phyloP scores from a whole-genome alignment of 805 yeast genomes.

The Nakazawaea anatomiae region DNA sequence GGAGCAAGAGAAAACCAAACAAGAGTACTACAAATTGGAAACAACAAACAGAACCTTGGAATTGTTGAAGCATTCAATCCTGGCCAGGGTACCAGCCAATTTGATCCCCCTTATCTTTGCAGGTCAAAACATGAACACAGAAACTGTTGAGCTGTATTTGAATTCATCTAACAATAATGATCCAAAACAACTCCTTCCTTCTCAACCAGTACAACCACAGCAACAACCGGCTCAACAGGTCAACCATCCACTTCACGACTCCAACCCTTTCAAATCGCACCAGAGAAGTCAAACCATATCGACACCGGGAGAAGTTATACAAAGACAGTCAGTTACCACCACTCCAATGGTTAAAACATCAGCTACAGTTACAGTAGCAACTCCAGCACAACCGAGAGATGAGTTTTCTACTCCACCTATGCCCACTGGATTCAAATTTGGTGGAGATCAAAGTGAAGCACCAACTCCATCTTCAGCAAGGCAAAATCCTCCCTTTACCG shows the following conservation, averaged over 20 bases:
- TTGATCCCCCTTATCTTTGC: constrained; percentile 57
- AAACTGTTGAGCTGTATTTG: constrained; percentile 13
- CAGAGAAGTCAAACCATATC: constrained; percentile 13
- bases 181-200: constrained; percentile 11
- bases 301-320: constrained; percentile 11
- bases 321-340: neutral
- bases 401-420: constrained; percentile 24
- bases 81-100: constrained; percentile 57
- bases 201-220: constrained; percentile 11
- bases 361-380: no score
- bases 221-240: neutral
- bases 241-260: neutral
- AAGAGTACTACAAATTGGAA: constrained; percentile 69
- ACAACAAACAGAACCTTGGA: constrained; percentile 52
- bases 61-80: constrained; percentile 53
- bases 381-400: neutral
- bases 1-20: constrained; percentile 80
- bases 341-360: no score
- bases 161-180: constrained; percentile 2
- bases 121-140: constrained; percentile 21
- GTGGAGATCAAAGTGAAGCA: constrained; percentile 12
- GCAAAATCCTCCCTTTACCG: constrained; percentile 4
- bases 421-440: constrained; percentile 25
- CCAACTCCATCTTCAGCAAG: constrained; percentile 22
- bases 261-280: neutral